phyloP scores from a whole-genome alignment of 495 filamentous ascomycete species.

The Aspergillus ellipticus region DNA sequence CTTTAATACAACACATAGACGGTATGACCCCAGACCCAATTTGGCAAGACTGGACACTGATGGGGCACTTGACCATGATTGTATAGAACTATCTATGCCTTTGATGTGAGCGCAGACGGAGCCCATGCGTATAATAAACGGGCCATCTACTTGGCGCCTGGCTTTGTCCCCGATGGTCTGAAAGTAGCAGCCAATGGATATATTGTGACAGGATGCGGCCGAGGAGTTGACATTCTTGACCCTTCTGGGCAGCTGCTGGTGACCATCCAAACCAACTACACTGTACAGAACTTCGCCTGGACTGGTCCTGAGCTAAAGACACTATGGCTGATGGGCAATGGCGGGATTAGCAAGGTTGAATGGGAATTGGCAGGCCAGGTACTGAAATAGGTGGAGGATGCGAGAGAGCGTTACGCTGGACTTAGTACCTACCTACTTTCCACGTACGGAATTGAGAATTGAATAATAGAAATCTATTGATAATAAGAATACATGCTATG shows the following conservation, averaged over 20 bases:
- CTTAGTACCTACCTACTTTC: too few relatives aligned
- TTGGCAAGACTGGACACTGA: too few relatives aligned
- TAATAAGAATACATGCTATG: too few relatives aligned
- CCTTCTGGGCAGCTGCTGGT: constrained; percentile 21
- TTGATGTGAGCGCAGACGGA: constrained; percentile 22
- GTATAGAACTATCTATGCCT: constrained; percentile 29
- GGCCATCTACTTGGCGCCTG: constrained; percentile 19
- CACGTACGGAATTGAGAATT: too few relatives aligned
- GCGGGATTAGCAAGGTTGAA: constrained; percentile 24
- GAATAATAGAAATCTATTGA: too few relatives aligned
- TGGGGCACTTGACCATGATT: too few relatives aligned
- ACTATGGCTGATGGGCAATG: constrained; percentile 23
- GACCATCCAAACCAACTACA: constrained; percentile 29
- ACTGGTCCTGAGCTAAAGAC: constrained; percentile 22
- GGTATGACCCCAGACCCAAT: constrained; percentile 10
- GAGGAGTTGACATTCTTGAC: constrained; percentile 28
- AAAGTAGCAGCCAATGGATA: constrained; percentile 28
- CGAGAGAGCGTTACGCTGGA: too few relatives aligned
- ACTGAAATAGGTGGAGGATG: constrained; percentile 7
- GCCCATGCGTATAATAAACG: constrained; percentile 25
- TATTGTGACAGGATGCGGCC: constrained; percentile 16
- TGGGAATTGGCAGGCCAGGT: constrained; percentile 21
- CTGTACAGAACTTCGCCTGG: constrained; percentile 31
- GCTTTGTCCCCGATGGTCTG: constrained; percentile 25
- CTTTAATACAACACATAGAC: constrained; percentile 11